phyloP scores from a whole-genome alignment of 2,329 filamentous ascomycete species.

The Geosmithia putterillii region DNA sequence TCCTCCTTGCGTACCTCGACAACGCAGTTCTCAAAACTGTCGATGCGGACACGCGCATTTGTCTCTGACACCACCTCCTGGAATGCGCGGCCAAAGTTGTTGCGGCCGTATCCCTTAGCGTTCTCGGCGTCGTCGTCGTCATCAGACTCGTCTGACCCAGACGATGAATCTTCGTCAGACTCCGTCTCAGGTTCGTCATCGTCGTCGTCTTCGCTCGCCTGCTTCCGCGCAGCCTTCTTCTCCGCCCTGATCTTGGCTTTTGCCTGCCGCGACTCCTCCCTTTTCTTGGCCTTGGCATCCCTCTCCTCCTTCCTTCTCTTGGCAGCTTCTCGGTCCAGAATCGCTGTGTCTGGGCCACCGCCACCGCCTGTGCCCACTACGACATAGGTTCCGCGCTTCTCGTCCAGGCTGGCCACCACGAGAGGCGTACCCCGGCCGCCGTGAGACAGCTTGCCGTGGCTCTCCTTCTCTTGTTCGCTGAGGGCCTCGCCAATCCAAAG shows the following conservation, averaged over 20 bases:
- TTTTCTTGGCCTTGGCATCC: constrained; percentile 49
- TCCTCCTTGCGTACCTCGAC: constrained; percentile 98
- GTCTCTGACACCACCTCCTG: constrained; percentile 91
- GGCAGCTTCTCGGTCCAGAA: constrained; percentile 54
- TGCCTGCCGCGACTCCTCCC: constrained; percentile 43
- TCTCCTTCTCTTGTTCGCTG: constrained; percentile 73
- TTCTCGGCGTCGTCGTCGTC: constrained; percentile 39
- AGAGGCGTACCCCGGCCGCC: constrained; percentile 69
- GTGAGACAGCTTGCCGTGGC: constrained; percentile 53
- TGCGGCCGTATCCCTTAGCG: constrained; percentile 61
- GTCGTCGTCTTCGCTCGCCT: constrained; percentile 29
- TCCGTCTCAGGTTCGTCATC: constrained; percentile 35
- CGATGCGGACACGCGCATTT: constrained; percentile 77
- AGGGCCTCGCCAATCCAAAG: constrained; percentile 92
- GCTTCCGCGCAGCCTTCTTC: constrained; percentile 46
- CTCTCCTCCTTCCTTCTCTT: constrained; percentile 51
- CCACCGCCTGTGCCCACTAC: constrained; percentile 89
- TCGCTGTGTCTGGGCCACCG: constrained; percentile 59
- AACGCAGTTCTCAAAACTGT: constrained; percentile 95
- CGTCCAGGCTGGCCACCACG: constrained; percentile 82
- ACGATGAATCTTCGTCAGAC: constrained; percentile 26
- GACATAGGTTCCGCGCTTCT: constrained; percentile 75
- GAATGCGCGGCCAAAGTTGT: constrained; percentile 89
- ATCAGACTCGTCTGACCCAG: constrained; percentile 38
- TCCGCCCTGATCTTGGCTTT: constrained; percentile 48